Percentiles rank a stretch among this genome's conserved stretches.
Conservation (phyloP, 345 rosid species). For the Hibiscus syriacus region DNA sequence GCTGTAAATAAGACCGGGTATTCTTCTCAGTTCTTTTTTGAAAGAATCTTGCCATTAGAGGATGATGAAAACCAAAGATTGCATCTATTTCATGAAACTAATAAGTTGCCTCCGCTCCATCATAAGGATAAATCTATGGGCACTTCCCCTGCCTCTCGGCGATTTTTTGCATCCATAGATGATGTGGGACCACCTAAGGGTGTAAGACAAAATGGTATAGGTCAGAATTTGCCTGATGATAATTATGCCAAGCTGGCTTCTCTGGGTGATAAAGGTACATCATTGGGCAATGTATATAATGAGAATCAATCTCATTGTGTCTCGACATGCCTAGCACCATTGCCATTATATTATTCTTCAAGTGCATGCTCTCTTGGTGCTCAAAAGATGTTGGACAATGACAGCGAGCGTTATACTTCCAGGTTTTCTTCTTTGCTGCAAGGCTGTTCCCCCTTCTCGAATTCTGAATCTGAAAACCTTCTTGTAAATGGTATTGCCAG, state of each 20-base stretch:
- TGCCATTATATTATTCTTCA: constrained; percentile 26
- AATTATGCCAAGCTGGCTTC: constrained; percentile 29
- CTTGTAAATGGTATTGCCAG: constrained; percentile 11
- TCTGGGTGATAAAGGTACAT: constrained; percentile 22
- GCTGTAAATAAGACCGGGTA: constrained; percentile 19
- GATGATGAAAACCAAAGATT: background rate
- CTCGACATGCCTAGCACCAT: constrained; percentile 33
- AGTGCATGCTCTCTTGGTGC: constrained; percentile 26
- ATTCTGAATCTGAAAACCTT: constrained; percentile 31
- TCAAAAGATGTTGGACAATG: constrained; percentile 25
- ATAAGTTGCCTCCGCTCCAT: background rate
- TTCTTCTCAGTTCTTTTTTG: constrained; percentile 6
- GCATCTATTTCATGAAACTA: background rate
- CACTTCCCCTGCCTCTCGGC: background rate
- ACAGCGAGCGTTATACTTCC: constrained; percentile 20
- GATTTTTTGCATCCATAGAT: background rate
- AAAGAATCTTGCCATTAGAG: background rate
- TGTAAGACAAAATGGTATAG: constrained; percentile 25
- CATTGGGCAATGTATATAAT: constrained; percentile 20
- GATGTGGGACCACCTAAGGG: constrained; percentile 32
- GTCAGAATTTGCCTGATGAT: constrained; percentile 25
- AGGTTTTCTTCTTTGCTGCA: constrained; percentile 25
- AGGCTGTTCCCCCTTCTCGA: constrained; percentile 29
- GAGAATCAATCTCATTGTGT: constrained; percentile 17
- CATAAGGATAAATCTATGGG: background rate